Percentiles rank a stretch among this genome's conserved stretches.
phyloP scores from a whole-genome alignment of 768 basidiomycete species.

The Phylloporus sp. region DNA sequence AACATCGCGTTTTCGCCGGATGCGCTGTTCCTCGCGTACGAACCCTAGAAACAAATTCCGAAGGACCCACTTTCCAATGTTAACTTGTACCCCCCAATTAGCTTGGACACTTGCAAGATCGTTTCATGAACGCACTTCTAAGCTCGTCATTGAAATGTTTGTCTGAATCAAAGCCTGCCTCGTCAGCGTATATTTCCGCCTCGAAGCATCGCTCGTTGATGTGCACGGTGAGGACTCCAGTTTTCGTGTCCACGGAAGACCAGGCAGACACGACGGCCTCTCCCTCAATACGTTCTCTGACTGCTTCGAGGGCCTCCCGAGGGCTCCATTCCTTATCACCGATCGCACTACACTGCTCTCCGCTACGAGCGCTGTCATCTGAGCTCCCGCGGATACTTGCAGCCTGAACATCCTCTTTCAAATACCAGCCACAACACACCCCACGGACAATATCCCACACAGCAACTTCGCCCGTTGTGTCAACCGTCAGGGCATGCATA shows the following conservation, averaged over 20 bases:
- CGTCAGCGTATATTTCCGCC: conserved; percentile 92
- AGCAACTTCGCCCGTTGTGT: conserved; percentile 82
- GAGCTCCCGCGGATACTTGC: conserved; percentile 48
- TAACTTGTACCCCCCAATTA: conserved; percentile 49
- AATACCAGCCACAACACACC: conserved; percentile 66
- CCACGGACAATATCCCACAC: conserved; percentile 90
- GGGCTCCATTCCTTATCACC: conserved; percentile 56
- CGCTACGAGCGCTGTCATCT: conserved; percentile 30
- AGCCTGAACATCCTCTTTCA: conserved; percentile 57
- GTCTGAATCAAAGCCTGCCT: conserved; percentile 65
- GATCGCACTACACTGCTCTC: conserved; percentile 30
- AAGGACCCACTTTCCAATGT: conserved; percentile 87
- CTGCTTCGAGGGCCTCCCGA: conserved; percentile 79
- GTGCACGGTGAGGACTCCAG: conserved; percentile 83
- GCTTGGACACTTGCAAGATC: conserved; percentile 1
- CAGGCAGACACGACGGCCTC: conserved; percentile 82
- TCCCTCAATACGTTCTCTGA: conserved; percentile 90
- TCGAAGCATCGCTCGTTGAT: conserved; percentile 87
- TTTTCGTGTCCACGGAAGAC: conserved; percentile 86
- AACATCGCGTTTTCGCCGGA: conserved; percentile 32
- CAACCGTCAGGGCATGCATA: conserved; percentile 84
- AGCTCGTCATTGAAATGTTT: conserved; percentile 69
- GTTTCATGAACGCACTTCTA: conserved; percentile 52
- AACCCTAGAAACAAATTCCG: conserved; percentile 81
- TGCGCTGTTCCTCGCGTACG: conserved; percentile 61